These are phyloP conservation scores for Tagetes erecta DNA, from an alignment of 129 eudicot species.

Conservation along the genomic window DNA sequence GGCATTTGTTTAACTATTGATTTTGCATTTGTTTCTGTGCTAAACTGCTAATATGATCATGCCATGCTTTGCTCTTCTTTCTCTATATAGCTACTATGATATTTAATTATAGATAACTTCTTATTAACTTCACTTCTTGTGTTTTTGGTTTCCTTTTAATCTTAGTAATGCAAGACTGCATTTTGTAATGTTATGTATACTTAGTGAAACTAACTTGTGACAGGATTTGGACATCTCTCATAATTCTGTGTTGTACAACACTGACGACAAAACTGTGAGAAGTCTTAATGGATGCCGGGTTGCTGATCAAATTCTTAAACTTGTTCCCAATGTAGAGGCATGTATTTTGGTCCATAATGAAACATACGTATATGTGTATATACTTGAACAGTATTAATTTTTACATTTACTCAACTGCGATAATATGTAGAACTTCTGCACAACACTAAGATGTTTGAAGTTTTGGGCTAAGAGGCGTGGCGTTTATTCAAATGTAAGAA, in stretches of 20 bases:
- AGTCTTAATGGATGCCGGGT: constrained; percentile 43
- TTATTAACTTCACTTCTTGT: background rate
- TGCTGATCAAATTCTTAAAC: constrained; percentile 46
- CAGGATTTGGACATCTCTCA: constrained; percentile 47
- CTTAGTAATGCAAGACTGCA: constrained; percentile 6
- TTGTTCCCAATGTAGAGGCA: constrained; percentile 47
- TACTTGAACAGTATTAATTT: constrained; percentile 12
- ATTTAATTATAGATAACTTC: background rate
- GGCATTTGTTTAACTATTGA: background rate
- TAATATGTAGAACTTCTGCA: constrained; percentile 41
- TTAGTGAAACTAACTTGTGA: constrained; percentile 40
- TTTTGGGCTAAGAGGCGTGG: constrained; percentile 50
- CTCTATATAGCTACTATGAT: constrained; percentile 11
- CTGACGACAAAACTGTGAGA: constrained; percentile 35
- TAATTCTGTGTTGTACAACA: constrained; percentile 40
- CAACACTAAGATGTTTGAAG: constrained; percentile 45
- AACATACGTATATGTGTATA: background rate
- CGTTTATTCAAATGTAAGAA: constrained; percentile 44
- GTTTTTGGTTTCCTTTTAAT: constrained; percentile 1
- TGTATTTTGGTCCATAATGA: constrained; percentile 23
- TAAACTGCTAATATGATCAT: constrained; percentile 14
- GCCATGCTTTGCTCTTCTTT: background rate
- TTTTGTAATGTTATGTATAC: background rate
- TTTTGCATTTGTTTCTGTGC: constrained; percentile 24
- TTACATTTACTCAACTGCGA: constrained; percentile 24